Evolutionary conservation across 1,284 basidiomycete species (phyloP).

Genomic region (Cryptococcus neoformans): DNA sequence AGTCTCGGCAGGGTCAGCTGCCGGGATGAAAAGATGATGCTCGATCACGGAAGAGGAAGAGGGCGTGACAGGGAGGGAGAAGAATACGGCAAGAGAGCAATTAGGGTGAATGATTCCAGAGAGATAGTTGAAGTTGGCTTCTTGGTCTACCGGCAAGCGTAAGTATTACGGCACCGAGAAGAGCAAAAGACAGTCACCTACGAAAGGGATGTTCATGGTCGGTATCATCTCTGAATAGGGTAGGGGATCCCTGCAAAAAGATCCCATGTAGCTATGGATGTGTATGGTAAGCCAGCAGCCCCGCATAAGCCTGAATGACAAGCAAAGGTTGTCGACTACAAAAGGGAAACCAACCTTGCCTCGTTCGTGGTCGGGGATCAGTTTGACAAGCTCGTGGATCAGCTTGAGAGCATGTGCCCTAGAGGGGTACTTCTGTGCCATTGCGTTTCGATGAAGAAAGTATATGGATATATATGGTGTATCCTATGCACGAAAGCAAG

Average conservation of each 20-base stretch:
- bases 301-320: not conserved
- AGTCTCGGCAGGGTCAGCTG: slow-evolving; percentile 65
- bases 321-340: not conserved
- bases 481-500: too few relatives aligned
- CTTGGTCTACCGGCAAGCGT: slow-evolving; percentile 50
- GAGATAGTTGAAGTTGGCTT: slow-evolving; percentile 86
- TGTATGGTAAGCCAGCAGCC: not conserved
- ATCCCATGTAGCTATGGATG: slow-evolving; percentile 35
- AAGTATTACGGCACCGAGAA: too few relatives aligned
- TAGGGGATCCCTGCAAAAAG: slow-evolving; percentile 51
- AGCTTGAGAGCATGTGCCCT: slow-evolving; percentile 42
- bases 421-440: slow-evolving; percentile 34
- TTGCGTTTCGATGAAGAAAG: not conserved
- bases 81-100: slow-evolving; percentile 64
- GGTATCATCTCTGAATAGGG: slow-evolving; percentile 74
- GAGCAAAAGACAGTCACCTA: slow-evolving; percentile 32
- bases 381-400: slow-evolving; percentile 29
- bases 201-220: slow-evolving; percentile 79
- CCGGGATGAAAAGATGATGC: slow-evolving; percentile 69
- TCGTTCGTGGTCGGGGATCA: slow-evolving; percentile 25
- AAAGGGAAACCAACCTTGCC: slow-evolving; percentile 20
- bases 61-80: slow-evolving; percentile 44
- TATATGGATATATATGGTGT: too few relatives aligned
- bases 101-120: slow-evolving; percentile 70
- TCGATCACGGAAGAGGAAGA: slow-evolving; percentile 14